phyloP scores from a whole-genome alignment of 164 flowering plant species.

The Chloranthus sessilifolius region DNA sequence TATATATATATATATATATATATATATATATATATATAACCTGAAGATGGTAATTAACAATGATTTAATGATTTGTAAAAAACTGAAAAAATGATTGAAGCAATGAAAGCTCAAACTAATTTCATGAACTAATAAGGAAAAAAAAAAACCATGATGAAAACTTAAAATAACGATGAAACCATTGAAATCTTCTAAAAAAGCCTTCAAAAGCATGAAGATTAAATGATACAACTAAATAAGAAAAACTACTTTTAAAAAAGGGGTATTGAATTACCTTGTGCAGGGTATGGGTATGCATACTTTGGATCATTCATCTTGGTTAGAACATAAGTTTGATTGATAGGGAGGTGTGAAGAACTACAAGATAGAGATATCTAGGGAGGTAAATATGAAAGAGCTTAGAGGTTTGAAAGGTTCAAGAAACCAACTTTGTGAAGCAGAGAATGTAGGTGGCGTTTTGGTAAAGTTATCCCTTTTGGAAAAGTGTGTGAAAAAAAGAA shows the following conservation, averaged over 20 bases:
- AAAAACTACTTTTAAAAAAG: not conserved
- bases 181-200: too few relatives aligned
- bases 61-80: too few relatives aligned
- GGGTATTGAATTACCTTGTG: slow-evolving; percentile 33
- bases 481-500: not conserved
- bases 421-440: too few relatives aligned
- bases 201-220: too few relatives aligned
- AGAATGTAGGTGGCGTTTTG: not conserved
- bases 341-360: not conserved
- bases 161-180: too few relatives aligned
- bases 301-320: slow-evolving; percentile 54
- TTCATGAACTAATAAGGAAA: not conserved
- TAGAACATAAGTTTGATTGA: not conserved
- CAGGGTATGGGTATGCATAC: slow-evolving; percentile 65
- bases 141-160: not conserved
- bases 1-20: too few relatives aligned
- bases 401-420: too few relatives aligned
- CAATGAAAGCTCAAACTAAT: too few relatives aligned
- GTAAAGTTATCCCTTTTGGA: not conserved
- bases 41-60: too few relatives aligned
- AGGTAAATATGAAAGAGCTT: not conserved
- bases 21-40: too few relatives aligned
- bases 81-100: too few relatives aligned
- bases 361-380: not conserved
- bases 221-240: too few relatives aligned